These are phyloP conservation scores for Yamadazyma nakazawae DNA, from an alignment of 805 yeast species.

Conservation along the genomic window DNA sequence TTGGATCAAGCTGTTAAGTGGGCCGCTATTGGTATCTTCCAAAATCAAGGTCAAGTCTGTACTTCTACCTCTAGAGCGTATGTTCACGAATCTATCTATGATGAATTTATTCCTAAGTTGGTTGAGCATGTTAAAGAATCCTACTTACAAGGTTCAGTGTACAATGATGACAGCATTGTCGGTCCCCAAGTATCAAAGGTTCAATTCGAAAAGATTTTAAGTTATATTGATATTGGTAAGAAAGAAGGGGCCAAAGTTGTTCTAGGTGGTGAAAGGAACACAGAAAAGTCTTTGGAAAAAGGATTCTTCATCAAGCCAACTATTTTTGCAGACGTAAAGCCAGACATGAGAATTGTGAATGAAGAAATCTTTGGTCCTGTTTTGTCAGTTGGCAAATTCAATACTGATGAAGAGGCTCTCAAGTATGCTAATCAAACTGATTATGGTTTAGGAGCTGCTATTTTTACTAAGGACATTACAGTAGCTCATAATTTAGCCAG, in stretches of 20 bases:
- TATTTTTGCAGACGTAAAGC: constrained; percentile 66
- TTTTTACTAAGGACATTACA: constrained; percentile 66
- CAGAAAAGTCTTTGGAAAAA: constrained; percentile 34
- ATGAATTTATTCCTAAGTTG: constrained; percentile 46
- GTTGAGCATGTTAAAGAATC: constrained; percentile 43
- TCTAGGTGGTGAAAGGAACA: constrained; percentile 41
- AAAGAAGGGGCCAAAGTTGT: constrained; percentile 42
- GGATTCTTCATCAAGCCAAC: constrained; percentile 79
- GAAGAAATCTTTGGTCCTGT: constrained; percentile 93
- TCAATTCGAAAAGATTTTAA: constrained; percentile 53
- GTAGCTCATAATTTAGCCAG: constrained; percentile 63
- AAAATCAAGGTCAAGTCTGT: constrained; percentile 67
- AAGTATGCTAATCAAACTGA: constrained; percentile 65
- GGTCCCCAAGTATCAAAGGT: constrained; percentile 62
- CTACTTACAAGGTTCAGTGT: constrained; percentile 58
- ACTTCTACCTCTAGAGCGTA: constrained; percentile 63
- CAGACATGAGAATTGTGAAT: constrained; percentile 59
- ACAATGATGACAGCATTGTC: constrained; percentile 43
- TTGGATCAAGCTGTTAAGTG: constrained; percentile 63
- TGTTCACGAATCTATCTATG: constrained; percentile 55
- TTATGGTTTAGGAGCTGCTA: constrained; percentile 81
- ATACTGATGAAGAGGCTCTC: constrained; percentile 64
- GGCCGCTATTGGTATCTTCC: constrained; percentile 64
- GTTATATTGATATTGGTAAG: constrained; percentile 42
- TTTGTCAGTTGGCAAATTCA: constrained; percentile 63